Evolutionary conservation across 2,329 filamentous ascomycete genomes (phyloP).

Genomic region (Stemphylium lycopersici): DNA sequence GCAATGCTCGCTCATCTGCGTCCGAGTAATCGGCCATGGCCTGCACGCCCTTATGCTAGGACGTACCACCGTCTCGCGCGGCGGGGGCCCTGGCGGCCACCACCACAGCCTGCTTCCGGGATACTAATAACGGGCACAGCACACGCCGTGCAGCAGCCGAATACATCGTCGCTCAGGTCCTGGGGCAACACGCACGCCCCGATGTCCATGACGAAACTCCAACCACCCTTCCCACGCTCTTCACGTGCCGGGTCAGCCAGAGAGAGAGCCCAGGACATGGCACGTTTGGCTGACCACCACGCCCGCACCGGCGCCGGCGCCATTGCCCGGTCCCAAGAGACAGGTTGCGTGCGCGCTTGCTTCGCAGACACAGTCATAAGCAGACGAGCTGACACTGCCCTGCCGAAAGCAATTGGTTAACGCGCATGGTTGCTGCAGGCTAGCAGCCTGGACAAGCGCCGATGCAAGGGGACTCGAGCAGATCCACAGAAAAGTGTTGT

Average conservation of each 20-base stretch:
- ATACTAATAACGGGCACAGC: too few relatives aligned
- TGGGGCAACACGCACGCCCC: too few relatives aligned
- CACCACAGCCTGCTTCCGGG: background rate
- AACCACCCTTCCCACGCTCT: background rate
- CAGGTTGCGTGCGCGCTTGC: conserved; percentile 10
- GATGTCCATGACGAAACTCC: too few relatives aligned
- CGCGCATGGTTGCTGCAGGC: conserved; percentile 33
- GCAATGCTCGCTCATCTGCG: conserved; percentile 11
- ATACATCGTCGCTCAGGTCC: too few relatives aligned
- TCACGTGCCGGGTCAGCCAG: conserved; percentile 34
- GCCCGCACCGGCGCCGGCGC: conserved; percentile 1
- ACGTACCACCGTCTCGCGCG: conserved; percentile 17
- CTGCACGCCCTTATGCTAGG: conserved; percentile 22
- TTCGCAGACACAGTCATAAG: conserved; percentile 25
- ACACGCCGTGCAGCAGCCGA: too few relatives aligned
- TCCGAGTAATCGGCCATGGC: conserved; percentile 12
- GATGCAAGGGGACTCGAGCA: conserved; percentile 46
- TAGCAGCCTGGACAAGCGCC: conserved; percentile 36
- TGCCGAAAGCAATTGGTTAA: conserved; percentile 31
- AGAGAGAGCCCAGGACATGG: background rate
- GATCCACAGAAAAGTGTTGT: conserved; percentile 42
- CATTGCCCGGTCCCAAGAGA: conserved; percentile 16
- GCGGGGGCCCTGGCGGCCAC: conserved; percentile 15
- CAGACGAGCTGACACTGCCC: conserved; percentile 23
- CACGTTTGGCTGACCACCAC: conserved; percentile 17